Base-by-base conservation (phyloP, 169 alveolate species). In the Plasmodium falciparum region DNA sequence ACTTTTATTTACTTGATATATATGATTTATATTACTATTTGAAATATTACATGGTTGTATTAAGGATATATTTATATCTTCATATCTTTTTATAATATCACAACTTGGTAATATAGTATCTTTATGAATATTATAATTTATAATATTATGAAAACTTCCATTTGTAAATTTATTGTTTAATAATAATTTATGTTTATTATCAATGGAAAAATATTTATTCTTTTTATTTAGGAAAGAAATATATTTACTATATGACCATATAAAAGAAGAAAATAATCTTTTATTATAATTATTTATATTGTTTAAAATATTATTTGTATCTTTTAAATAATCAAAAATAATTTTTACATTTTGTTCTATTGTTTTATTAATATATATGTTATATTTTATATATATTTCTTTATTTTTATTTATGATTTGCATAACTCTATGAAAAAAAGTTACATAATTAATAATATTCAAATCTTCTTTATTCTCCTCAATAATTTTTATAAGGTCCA, bases 221-320 rank as follows among this genome's bases (percentile, higher is more conserved):
- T 50, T 61, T 24, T 52, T 86, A 17, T 70, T 56, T 24, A 43
- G 52, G 17, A 86, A 24, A 33, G 24, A 22, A 17, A 43, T 49
- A 73, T 86, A 86, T 66, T 86, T 86, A 43, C 92, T 72, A 61
- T 61, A 65, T 2, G 92, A 86, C 92, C 92, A 86, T 39, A 86
- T 61, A 58, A 86, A 86, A 24, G 92, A 86, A 20, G 92, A 86
- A 61, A 86, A 86, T 29, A 86, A 67, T 9, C 92, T 54, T 61
- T 72, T 73, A 45, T 86, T 86, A 22, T 86, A 86, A 54, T 59
- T 86, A 72, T 86, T 71, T 26, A 62, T 59, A 3, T 61, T 61
- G 43, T 72, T 58, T 43, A 33, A 9, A 17, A n/a, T 61, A 17
- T 73, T 54, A 26, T 86, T 72, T n/a, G 71, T 22, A 45, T 86